Conservation (phyloP, 768 basidiomycete species). For the Trametes gibbosa region DNA sequence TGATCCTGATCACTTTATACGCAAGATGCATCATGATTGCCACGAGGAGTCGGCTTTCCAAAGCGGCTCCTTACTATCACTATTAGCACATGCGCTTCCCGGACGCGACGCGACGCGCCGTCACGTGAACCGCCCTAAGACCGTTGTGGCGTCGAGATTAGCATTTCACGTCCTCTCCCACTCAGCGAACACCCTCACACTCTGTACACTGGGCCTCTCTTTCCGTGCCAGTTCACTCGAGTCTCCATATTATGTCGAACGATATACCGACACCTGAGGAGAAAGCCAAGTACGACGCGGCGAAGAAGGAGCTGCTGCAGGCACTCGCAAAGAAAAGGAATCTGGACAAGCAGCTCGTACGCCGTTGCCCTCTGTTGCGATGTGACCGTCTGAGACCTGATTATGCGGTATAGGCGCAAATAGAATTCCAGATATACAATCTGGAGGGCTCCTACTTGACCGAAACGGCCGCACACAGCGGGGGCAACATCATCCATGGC, state of each 20-base stretch:
- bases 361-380: conserved; percentile 24
- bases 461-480: conserved; percentile 72
- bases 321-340: conserved; percentile 73
- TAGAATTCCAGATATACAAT: conserved; percentile 77
- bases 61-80: too few species aligned
- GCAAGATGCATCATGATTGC: too few species aligned
- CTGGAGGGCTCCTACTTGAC: conserved; percentile 73
- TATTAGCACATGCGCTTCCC: too few species aligned
- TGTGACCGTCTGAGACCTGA: background rate
- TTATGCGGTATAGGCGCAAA: conserved; percentile 53
- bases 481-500: conserved; percentile 85
- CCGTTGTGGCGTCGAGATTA: background rate
- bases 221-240: background rate
- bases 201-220: background rate
- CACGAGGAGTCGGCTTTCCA: too few species aligned
- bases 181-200: background rate
- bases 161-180: background rate
- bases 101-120: background rate
- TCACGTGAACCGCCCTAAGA: background rate
- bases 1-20: too few species aligned
- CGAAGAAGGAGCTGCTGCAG: conserved; percentile 72
- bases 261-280: conserved; percentile 59
- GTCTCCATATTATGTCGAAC: conserved; percentile 31
- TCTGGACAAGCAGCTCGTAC: conserved; percentile 74
- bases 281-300: conserved; percentile 64